phyloP scores from a whole-genome alignment of 441 rosid genomes.

The Jatropha podagrica region DNA sequence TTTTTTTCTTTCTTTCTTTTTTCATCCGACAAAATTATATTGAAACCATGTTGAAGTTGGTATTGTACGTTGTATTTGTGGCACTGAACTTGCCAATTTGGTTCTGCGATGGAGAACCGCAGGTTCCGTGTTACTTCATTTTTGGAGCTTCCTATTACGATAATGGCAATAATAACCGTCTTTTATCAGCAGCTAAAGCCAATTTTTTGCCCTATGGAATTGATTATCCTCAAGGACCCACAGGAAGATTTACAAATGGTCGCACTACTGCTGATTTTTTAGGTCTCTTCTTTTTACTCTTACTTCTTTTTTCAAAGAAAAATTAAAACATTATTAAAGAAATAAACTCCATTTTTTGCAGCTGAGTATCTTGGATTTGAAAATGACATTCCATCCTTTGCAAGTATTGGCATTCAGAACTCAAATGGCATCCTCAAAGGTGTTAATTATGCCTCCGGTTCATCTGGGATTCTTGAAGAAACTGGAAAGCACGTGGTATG shows the following conservation, averaged over 20 bases:
- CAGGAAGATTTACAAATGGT: slow-evolving; percentile 53
- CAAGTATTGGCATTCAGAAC: background rate
- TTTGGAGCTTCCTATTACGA: slow-evolving; percentile 48
- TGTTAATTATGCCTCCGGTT: slow-evolving; percentile 2
- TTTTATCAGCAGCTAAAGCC: slow-evolving; percentile 34
- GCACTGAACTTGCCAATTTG: background rate
- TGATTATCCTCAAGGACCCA: slow-evolving; percentile 42
- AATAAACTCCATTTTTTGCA: background rate
- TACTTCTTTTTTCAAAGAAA: background rate
- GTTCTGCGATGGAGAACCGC: slow-evolving; percentile 13
- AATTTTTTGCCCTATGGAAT: slow-evolving; percentile 48
- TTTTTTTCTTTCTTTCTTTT: background rate
- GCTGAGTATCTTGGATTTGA: slow-evolving; percentile 7
- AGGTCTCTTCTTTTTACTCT: slow-evolving; percentile 13
- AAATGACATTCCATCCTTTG: background rate
- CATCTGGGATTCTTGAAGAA: slow-evolving; percentile 3
- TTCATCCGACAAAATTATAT: background rate
- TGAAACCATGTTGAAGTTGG: background rate
- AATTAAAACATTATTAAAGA: no score
- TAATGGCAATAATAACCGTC: slow-evolving; percentile 47
- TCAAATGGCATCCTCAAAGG: background rate
- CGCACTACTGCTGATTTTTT: slow-evolving; percentile 37
- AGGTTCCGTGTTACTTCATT: slow-evolving; percentile 46
- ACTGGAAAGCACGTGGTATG: background rate
- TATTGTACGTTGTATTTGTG: background rate